Conservation (phyloP, 169 alveolate genomes). For the Plasmodium knowlesi region DNA sequence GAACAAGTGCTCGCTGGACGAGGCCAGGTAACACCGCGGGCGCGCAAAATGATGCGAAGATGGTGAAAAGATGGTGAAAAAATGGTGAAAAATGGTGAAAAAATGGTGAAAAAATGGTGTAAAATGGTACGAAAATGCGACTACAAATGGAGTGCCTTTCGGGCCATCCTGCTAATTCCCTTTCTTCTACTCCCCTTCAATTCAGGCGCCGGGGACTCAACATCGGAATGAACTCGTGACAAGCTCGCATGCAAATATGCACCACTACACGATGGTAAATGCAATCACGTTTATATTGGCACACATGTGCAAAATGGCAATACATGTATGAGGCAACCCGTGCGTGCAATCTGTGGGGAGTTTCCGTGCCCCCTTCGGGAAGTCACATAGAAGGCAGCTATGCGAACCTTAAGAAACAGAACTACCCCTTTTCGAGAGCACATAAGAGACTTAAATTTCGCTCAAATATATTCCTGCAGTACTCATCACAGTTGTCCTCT, state of each 20-base stretch:
- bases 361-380: neutral
- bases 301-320: neutral
- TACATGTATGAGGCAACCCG: neutral
- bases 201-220: conserved; percentile 51
- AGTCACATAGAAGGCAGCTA: neutral
- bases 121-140: neutral
- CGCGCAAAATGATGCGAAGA: neutral
- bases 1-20: conserved; percentile 54
- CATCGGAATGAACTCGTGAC: conserved; percentile 19
- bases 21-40: conserved; percentile 47
- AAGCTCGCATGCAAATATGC: neutral
- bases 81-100: neutral
- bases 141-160: neutral
- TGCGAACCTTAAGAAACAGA: neutral
- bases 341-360: neutral
- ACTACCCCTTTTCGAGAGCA: conserved; percentile 33
- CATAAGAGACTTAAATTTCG: conserved; percentile 32
- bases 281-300: neutral
- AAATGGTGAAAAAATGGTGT: neutral
- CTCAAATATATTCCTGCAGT: conserved; percentile 25
- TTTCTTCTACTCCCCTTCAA: neutral
- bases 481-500: conserved; percentile 33
- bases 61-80: neutral
- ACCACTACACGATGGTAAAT: neutral
- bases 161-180: neutral